Evolutionary conservation across 371 early-diverging fungal species (phyloP), one percentile per base, ranked within the genome.

Genomic region (Conidiobolus incongruus): DNA sequence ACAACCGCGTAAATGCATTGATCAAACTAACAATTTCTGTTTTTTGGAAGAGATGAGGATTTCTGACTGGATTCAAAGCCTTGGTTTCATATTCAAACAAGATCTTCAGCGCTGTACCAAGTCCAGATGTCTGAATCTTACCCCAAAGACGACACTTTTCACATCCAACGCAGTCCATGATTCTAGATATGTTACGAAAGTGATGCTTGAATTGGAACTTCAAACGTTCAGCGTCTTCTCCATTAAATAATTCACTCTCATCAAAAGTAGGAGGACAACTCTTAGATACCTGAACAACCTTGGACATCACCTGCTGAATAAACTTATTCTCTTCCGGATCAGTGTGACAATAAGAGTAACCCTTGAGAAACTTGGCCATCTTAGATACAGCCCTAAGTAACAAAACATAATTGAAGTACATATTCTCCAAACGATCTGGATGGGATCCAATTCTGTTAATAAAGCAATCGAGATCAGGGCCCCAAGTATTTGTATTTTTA

Each of bases 131-230:
- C 52, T 86, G 83, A 17, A 78, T 50, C 49, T 97, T 98, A 17
- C 97, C 98, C 99, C 99, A 98, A 24, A 98, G 61, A 40, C 88
- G 62, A 53, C 99, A 98, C 58, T 95, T 96, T 55, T 96, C 90
- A 58, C 99, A 98, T 0, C 82, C 86, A 13, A 96, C 89, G 53
- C 98, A 95, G 58, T 94, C 94, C 92, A 98, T 90, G 51, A 94
- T 91, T 21, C 74, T 60, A 11, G 91, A 80, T 7, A 97, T 80
- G 55, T 97, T 97, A 40, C 93, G 71, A 66, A 97, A 97, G 52
- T 77, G 81, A 22, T 71, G 68, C 50, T 81, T 75, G 59, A 91
- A 85, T 58, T 94, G 85, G 5, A 69, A 52, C 59, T 81, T 79
- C 15, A 90, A 63, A 38, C 54, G 52, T 43, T 51, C 41, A 1